Evolutionary conservation across 371 early-diverging fungal genomes (phyloP), one percentile per base, ranked within the genome.

Genomic region (Paraphysoderma sedebokerense): DNA sequence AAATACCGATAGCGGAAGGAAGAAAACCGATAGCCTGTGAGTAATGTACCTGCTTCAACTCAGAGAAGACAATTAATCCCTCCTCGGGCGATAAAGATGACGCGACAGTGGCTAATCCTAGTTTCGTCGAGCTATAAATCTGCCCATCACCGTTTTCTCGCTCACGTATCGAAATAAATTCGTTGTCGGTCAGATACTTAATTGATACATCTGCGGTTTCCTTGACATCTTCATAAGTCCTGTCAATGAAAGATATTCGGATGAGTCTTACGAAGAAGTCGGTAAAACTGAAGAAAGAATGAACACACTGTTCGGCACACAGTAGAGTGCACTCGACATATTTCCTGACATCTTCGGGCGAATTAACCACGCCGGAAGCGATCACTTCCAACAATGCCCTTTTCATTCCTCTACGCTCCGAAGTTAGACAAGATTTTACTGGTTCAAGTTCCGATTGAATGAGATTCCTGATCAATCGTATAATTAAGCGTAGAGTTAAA

Each of bases 341-440:
- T 48, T 53, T 27, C 19, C 17, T 15, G 2, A 32, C 17, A 37
- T 54, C 20, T 6, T 12, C n/a, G 19, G 20, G 20, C 8, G 52
- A 39, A 24, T 54, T 40, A 11, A 46, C 58, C 5, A 59, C 41
- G 5, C 56, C 51, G 29, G 40, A 22, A 12, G 42, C 54, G 28
- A 61, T 55, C 5, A 61, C 38, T 38, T 61, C 62, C 22, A 61
- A 49, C 31, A 61, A n/a, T 2, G 62, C 59, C 13, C 62, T 31
- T 38, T 62, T 58, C 51, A 61, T 40, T 5, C 63, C 61, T 33
- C 47, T 58, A 12, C 22, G 12, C 1, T 62, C 58, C n/a, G 40
- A 26, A 3, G 35, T 51, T 5, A 60, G 27, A 49, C 61, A 60
- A 7, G 58, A 53, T 29, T 27, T 38, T 6, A 60, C 51, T n/a